phyloP scores from a whole-genome alignment of 805 yeast genomes.

The Ogataea methanolica region DNA sequence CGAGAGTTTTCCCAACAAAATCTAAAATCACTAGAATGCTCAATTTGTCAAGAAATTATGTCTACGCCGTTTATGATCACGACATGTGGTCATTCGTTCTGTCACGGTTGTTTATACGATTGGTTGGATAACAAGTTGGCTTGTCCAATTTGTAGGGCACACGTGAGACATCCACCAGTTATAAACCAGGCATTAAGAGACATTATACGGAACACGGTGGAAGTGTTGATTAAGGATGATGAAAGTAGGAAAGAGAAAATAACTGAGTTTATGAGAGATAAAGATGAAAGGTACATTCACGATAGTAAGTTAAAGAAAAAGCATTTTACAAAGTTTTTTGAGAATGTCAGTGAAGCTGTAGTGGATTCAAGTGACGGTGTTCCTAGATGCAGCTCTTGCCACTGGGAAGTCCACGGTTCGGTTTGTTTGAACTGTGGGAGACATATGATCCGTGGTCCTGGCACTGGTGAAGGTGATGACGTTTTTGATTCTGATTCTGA shows the following conservation, averaged over 20 bases:
- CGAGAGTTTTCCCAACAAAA: constrained; percentile 15
- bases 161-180: constrained; percentile 45
- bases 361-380: constrained; percentile 68
- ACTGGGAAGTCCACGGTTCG: constrained; percentile 71
- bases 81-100: constrained; percentile 70
- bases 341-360: constrained; percentile 43
- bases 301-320: constrained; percentile 31
- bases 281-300: constrained; percentile 31
- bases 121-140: constrained; percentile 57
- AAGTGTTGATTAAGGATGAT: constrained; percentile 31
- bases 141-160: constrained; percentile 67
- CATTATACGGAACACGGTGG: constrained; percentile 36
- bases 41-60: constrained; percentile 69
- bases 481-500: constrained; percentile 6
- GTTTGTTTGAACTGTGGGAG: constrained; percentile 68
- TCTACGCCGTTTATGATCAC: constrained; percentile 53
- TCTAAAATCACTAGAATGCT: constrained; percentile 40
- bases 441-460: constrained; percentile 30
- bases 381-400: constrained; percentile 69
- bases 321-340: constrained; percentile 48
- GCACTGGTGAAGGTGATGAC: constrained; percentile 6
- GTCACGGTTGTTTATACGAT: constrained; percentile 58
- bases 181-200: constrained; percentile 50
- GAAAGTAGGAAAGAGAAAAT: constrained; percentile 16
- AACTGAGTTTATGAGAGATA: constrained; percentile 24